Evolutionary conservation across 441 rosid species (phyloP).

Genomic region (Brassica balearica): DNA sequence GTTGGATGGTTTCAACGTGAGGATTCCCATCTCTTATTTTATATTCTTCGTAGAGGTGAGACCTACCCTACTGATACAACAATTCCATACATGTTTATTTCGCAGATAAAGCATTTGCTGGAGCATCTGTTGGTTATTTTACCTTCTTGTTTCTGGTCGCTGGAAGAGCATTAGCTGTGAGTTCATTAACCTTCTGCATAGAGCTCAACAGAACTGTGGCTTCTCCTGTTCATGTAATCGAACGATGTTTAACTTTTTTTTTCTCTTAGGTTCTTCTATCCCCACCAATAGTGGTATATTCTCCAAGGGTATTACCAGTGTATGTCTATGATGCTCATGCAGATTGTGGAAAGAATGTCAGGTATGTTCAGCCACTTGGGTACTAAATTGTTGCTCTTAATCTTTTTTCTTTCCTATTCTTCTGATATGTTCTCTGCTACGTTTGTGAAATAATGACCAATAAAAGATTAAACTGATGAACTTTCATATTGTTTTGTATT

Average conservation of each 20-base stretch:
- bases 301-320: slow-evolving; percentile 98
- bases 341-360: slow-evolving; percentile 98
- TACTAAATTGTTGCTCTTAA: slow-evolving; percentile 19
- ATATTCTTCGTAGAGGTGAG: slow-evolving; percentile 26
- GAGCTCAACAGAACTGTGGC: slow-evolving; percentile 27
- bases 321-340: slow-evolving; percentile 99
- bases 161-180: slow-evolving; percentile 98
- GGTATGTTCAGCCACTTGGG: slow-evolving; percentile 61
- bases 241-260: slow-evolving; percentile 24
- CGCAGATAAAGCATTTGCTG: slow-evolving; percentile 95
- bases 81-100: slow-evolving; percentile 35
- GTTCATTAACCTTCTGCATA: slow-evolving; percentile 43
- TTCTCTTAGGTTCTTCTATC: slow-evolving; percentile 92
- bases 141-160: slow-evolving; percentile 94
- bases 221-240: slow-evolving; percentile 30
- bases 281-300: slow-evolving; percentile 99
- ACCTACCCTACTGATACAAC: slow-evolving; percentile 12
- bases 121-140: slow-evolving; percentile 99
- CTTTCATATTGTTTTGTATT: slow-evolving; percentile 26
- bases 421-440: slow-evolving; percentile 28
- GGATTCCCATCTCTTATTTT: slow-evolving; percentile 32
- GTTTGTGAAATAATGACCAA: slow-evolving; percentile 21
- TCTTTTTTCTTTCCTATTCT: slow-evolving; percentile 19
- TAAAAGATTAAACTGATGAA: slow-evolving; percentile 21
- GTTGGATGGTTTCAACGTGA: slow-evolving; percentile 95